Evolutionary conservation across 495 filamentous ascomycete genomes (phyloP).

Genomic region (Pseudoneurospora amorphoporcata): DNA sequence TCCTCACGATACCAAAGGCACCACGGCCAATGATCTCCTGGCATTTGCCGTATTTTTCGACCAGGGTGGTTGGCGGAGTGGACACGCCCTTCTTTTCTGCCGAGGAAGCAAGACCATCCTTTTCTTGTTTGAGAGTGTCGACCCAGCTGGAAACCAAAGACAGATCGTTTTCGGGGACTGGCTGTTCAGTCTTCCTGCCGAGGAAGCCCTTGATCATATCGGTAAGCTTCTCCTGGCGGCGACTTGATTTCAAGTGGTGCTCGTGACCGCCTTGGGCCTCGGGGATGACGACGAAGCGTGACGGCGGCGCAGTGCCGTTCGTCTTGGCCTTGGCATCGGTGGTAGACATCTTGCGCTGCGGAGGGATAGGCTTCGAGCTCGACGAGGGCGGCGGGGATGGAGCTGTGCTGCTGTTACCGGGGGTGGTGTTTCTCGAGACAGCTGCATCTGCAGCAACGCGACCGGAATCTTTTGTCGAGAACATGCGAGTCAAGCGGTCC

Average conservation of each 20-base stretch:
- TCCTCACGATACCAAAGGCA: constrained; percentile 93
- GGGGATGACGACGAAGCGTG: constrained; percentile 34
- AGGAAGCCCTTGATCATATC: constrained; percentile 81
- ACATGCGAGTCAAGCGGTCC: constrained; percentile 40
- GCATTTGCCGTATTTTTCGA: constrained; percentile 97
- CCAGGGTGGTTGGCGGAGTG: constrained; percentile 69
- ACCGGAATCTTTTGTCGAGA: constrained; percentile 34
- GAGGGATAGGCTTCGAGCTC: constrained; percentile 14
- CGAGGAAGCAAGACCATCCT: constrained; percentile 47
- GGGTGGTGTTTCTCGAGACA: constrained; percentile 10
- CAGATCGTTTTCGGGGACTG: constrained; percentile 63
- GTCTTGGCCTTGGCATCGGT: constrained; percentile 19
- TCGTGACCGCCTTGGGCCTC: constrained; percentile 56
- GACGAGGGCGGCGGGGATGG: constrained; percentile 7
- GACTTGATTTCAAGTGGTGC: constrained; percentile 76
- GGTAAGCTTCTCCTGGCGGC: constrained; percentile 90
- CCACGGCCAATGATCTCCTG: constrained; percentile 97
- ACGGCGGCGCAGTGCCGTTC: constrained; percentile 16
- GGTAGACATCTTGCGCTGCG: constrained; percentile 19
- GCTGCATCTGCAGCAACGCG: constrained; percentile 11
- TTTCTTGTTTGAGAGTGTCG: constrained; percentile 82
- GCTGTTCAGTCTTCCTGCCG: constrained; percentile 62
- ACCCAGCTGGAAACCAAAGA: constrained; percentile 95
- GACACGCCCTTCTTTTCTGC: constrained; percentile 65
- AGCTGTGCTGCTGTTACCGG: not conserved